phyloP scores from a whole-genome alignment of 2,329 filamentous ascomycete genomes.

The Tolypocladium pustulatum region DNA sequence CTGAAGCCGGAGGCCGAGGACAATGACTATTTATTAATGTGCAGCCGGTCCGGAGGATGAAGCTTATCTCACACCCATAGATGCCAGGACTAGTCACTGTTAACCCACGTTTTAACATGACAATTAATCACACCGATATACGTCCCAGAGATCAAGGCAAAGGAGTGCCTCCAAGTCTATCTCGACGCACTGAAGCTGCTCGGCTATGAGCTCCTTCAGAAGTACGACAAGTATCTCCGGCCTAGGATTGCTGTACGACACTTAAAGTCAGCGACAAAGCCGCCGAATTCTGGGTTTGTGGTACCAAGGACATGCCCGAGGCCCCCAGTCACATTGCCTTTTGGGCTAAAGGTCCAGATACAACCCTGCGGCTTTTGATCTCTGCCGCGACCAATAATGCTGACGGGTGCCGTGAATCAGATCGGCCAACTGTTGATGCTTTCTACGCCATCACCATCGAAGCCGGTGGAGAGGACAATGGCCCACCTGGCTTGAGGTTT shows the following conservation, averaged over 20 bases:
- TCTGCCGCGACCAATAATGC: not conserved
- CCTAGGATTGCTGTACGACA: conserved; percentile 13
- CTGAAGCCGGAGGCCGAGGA: not conserved
- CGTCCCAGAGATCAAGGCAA: conserved; percentile 16
- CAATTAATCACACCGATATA: conserved; percentile 22
- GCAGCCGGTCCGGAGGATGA: too few relatives aligned
- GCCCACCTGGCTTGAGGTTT: conserved; percentile 34
- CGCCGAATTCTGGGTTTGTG: conserved; percentile 22
- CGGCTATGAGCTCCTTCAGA: conserved; percentile 19
- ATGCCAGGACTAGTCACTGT: not conserved
- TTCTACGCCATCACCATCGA: conserved; percentile 31
- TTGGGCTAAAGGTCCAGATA: conserved; percentile 17
- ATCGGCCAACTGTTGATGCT: conserved; percentile 28
- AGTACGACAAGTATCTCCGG: conserved; percentile 19
- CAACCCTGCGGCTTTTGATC: too few relatives aligned
- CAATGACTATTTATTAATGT: not conserved
- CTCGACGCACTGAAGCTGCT: conserved; percentile 22
- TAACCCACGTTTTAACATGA: conserved; percentile 14
- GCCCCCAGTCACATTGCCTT: conserved; percentile 19
- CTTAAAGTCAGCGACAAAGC: conserved; percentile 8
- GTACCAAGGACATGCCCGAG: conserved; percentile 3
- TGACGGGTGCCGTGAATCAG: conserved; percentile 12
- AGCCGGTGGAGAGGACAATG: conserved; percentile 36
- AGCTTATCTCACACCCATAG: not conserved
- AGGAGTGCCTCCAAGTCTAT: conserved; percentile 21